Base-by-base conservation (phyloP, 2,329 filamentous ascomycete genomes). In the Akanthomyces muscarius region DNA sequence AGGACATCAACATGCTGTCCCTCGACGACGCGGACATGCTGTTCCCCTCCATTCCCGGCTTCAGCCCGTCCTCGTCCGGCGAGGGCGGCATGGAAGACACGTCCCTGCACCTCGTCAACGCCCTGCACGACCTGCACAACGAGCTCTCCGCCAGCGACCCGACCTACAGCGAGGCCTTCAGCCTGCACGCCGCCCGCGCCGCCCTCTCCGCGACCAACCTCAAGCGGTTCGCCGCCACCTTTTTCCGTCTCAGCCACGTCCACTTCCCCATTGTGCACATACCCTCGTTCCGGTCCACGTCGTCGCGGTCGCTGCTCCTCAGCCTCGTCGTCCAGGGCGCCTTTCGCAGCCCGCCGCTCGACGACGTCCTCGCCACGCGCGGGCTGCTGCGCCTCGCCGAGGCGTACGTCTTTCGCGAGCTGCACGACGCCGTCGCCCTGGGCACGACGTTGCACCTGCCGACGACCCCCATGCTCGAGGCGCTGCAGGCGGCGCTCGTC, bases 251-350 rank as follows among this genome's bases (percentile, higher is more conserved):
- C 28, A 70, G 66, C 38, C 70, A 72, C 54, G 62, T 57, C 11
- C 69, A 72, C 63, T 68, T 72, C 13, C 71, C 71, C 25, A 57
- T 72, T 21, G 30, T 70, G 2, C 71, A 73, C 66, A 65, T 67
- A 7, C 66, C 71, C 6, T 65, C 63, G 11, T 73, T 72, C 48
- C 63, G 65, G 23, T 44, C 58, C 10, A 56, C 61, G 1, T 66
- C 67, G 4, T 62, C 62, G 0, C 57, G 58, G 7, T 38, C 65
- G 11, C 61, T 70, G 28, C 21, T 70, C 10, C 54, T 70, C 1
- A 65, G 62, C 3, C 64, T 69, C 36, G 64, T 51, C 2, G 48
- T 70, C n/a, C 59, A 60, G 6, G 69, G 68, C 11, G 64, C 67
- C 25, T 54, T 66, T 7, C 64, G 66, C n/a, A 62, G 53, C 13